Evolutionary conservation across 768 basidiomycete species (phyloP).

Genomic region (Brasilioporus rufonigricans): DNA sequence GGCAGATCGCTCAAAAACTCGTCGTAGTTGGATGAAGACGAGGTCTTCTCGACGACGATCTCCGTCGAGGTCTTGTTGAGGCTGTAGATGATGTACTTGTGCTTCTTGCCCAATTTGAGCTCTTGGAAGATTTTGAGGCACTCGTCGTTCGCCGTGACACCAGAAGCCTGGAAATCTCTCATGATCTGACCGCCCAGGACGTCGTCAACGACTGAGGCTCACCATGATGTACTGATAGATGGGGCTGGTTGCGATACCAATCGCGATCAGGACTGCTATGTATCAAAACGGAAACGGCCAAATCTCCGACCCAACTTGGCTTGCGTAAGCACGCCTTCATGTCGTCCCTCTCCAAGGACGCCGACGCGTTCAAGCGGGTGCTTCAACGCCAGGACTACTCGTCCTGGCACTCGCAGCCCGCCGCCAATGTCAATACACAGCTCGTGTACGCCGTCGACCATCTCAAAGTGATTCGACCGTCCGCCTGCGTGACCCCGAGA

Average conservation of each 20-base stretch:
- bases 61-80: conserved; percentile 58
- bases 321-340: conserved; percentile 38
- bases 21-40: conserved; percentile 54
- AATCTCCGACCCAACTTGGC: conserved; percentile 28
- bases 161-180: conserved; percentile 26
- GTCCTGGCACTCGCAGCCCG: conserved; percentile 87
- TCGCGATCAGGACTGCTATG: conserved; percentile 19
- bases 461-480: conserved; percentile 57
- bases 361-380: conserved; percentile 65
- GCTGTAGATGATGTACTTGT: conserved; percentile 84
- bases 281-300: conserved; percentile 5
- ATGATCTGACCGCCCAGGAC: not conserved
- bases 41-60: conserved; percentile 74
- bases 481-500: conserved; percentile 5
- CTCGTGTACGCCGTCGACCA: conserved; percentile 80
- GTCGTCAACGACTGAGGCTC: conserved; percentile 12
- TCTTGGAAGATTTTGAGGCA: conserved; percentile 38
- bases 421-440: conserved; percentile 84
- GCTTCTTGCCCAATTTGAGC: conserved; percentile 44
- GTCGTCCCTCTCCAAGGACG: conserved; percentile 68
- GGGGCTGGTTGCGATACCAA: conserved; percentile 22
- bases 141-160: conserved; percentile 46
- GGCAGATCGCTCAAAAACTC: conserved; percentile 74
- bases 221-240: conserved; percentile 32
- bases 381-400: conserved; percentile 64